Evolutionary conservation across 495 filamentous ascomycete species (phyloP), one percentile per base, ranked within the genome.

Genomic region (Poronia punctata): DNA sequence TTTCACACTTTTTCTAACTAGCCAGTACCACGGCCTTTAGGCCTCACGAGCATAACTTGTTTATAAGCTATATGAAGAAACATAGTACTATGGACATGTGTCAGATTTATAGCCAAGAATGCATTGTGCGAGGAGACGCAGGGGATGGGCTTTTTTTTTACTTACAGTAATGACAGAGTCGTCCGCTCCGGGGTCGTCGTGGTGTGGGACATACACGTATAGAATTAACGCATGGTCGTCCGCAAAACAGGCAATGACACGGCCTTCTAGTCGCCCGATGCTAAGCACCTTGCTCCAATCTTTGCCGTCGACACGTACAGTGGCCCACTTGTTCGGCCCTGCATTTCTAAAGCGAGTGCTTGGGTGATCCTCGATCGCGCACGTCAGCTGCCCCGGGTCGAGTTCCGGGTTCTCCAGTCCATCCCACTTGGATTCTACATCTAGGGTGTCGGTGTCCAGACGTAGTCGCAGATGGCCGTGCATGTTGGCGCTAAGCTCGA

Each of bases 221-320:
- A 96, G 65, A 16, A 96, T 83, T 35, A 98, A 56, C 0, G 88
- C 90, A 56, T 83, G 83, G n/a, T 88, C 85, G 50, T 78, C 66
- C 11, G 65, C 64, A 59, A 80, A 77, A 74, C 89, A 95, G 37
- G 88, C 92, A 66, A 98, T 88, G 16, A 96, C 92, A 48, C 86
- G 75, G 2, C 85, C 92, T 38, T 87, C 88, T 14, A 96, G 56
- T 35, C 86, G 67, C 2, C 88, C 89, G n/a, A 95, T 86, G 59
- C 84, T 89, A 41, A 97, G 60, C 18, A 97, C 88, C 45, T 73
- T 76, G 27, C 84, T 84, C 90, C 90, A 95, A 57, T 97, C 89
- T 62, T 72, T 79, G 20, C 86, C 90, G 66, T 97, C 90, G 42
- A 97, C 84, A 29, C 87, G 71, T 25, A 95, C 88, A 40, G 73